phyloP scores from a whole-genome alignment of 1,284 basidiomycete genomes.

The Trametes pubescens region DNA sequence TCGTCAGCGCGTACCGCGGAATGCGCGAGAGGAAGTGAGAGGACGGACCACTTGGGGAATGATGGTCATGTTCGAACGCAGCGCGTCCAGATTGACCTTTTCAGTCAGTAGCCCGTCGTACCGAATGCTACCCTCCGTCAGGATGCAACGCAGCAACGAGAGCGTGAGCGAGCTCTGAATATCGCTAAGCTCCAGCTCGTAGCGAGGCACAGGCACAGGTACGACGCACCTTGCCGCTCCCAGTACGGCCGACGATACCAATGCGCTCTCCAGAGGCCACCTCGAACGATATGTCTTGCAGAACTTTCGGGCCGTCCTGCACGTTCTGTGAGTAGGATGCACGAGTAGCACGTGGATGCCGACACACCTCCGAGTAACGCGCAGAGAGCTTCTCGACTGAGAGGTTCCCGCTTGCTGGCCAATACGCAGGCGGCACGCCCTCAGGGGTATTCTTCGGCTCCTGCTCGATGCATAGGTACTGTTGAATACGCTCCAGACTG shows the following conservation, averaged over 20 bases:
- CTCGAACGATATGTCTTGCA: constrained; percentile 56
- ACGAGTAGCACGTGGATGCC: not conserved
- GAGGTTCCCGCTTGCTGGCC: constrained; percentile 77
- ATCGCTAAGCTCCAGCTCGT: constrained; percentile 30
- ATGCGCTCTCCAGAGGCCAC: constrained; percentile 60
- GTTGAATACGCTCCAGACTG: constrained; percentile 79
- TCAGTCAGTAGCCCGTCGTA: constrained; percentile 45
- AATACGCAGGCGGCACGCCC: constrained; percentile 68
- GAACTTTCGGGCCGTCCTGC: constrained; percentile 50
- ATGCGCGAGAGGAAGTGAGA: constrained; percentile 42
- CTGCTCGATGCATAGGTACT: constrained; percentile 77
- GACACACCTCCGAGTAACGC: constrained; percentile 55
- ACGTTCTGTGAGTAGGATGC: constrained; percentile 43
- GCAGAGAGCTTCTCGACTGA: constrained; percentile 66
- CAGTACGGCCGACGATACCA: constrained; percentile 78
- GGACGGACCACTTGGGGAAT: constrained; percentile 48
- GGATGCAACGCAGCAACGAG: constrained; percentile 54
- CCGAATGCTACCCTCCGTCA: constrained; percentile 51
- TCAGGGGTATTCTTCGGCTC: constrained; percentile 60
- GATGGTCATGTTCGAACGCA: constrained; percentile 56
- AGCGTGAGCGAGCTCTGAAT: constrained; percentile 56
- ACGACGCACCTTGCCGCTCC: constrained; percentile 69
- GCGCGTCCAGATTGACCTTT: constrained; percentile 66
- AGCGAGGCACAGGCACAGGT: not conserved
- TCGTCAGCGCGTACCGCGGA: constrained; percentile 33